Percentiles rank a stretch among this genome's conserved stretches.
Conservation (phyloP, 345 rosid genomes). For the Eucalyptus viminalis region DNA sequence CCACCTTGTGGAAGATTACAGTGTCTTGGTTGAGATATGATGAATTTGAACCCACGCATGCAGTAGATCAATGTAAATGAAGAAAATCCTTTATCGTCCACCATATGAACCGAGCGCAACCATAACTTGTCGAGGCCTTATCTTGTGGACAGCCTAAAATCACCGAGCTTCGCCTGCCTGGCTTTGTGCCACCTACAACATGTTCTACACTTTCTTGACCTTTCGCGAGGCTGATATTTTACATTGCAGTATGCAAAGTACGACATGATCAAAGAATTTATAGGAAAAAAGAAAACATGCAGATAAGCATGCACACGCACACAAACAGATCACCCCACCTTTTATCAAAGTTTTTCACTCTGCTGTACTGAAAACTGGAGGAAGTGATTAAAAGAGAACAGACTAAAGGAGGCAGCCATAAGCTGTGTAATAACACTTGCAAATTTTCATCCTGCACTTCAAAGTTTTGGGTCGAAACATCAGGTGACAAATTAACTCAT, state of each 20-base stretch:
- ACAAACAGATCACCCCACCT: not conserved
- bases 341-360: not conserved
- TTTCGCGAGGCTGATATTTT: not conserved
- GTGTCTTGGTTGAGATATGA: not conserved
- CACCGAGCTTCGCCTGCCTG: not conserved
- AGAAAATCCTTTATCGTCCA: not conserved
- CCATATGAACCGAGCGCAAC: not conserved
- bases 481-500: not conserved
- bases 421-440: not conserved
- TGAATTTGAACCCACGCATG: not conserved
- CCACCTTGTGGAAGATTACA: not conserved
- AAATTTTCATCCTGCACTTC: not conserved
- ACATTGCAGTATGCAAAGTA: not conserved
- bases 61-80: not conserved
- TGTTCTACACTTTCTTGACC: not conserved
- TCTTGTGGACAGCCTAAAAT: not conserved
- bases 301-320: rapidly evolving
- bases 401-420: not conserved
- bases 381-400: not conserved
- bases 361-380: not conserved
- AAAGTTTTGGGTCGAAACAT: not conserved
- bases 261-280: not conserved
- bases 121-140: not conserved
- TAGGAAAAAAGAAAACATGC: not conserved
- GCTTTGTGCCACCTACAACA: not conserved